Evolutionary conservation across 345 rosid species (phyloP), one percentile per base, ranked within the genome.

Genomic region (Citrus maxima): DNA sequence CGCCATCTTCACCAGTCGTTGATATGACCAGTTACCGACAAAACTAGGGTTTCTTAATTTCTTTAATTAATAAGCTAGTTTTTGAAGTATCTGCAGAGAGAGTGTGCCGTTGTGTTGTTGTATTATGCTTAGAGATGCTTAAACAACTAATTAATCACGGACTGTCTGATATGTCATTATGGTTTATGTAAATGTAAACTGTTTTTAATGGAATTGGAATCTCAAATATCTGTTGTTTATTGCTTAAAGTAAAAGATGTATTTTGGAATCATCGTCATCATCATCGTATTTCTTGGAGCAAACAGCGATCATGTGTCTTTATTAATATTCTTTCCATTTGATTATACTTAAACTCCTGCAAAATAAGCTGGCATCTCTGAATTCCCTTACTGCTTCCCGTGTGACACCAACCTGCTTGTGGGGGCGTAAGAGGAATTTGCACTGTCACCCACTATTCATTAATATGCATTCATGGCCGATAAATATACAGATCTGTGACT

Each of bases 1-100:
- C 64, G 38, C 51, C 74, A 18, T 73, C 78, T 54, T 54, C 85
- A 3, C 67, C 83, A 16, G 19, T 79, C 77, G 72, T 81, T 79
- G 32, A 74, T 67, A 73, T 68, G 71, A 72, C 61, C 49, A 64
- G 67, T 9, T 3, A 32, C 42, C 65, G 35, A 77, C 32, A 5
- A 19, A 30, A 62, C 46, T 69, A 55, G 63, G 67, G 62, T 34
- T 71, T 61, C 34, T 68, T 63, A 1, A 37, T 16, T 38, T 18
- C 40, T 66, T 8, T 59, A 51, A 54, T 10, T 60, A 54, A 56
- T 73, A 7, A n/a, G 42, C 62, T 70, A 54, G 55, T 21, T 12
- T 42, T n/a, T 40, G 32, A 24, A 13, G 56, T 1, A 24, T 10
- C 19, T 24, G 72, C 24, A 32, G 65, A 40, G 37, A 28, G 58